A percentile compares a stretch with the other conserved stretches of the same genome.
These are phyloP conservation scores for Naganishia antarctica DNA, from an alignment of 768 basidiomycete species.

Conservation along the genomic window DNA sequence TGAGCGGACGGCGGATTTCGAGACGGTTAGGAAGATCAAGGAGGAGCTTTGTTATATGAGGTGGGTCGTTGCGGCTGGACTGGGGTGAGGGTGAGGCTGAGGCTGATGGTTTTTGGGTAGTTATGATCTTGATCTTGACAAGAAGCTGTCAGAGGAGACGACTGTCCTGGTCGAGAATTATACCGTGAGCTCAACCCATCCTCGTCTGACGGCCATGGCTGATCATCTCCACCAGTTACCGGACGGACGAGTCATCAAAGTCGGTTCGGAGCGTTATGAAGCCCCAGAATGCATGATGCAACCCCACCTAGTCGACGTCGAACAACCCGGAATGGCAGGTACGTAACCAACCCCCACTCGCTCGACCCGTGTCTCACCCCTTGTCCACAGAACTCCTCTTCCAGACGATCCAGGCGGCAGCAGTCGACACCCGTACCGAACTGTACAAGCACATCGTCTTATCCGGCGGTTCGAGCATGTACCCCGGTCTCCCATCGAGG, in stretches of 20 bases:
- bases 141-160: conserved; percentile 87
- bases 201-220: not conserved
- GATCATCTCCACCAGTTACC: conserved; percentile 60
- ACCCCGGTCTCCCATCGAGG: conserved; percentile 91
- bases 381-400: conserved; percentile 76
- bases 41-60: conserved; percentile 98
- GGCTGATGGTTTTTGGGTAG: conserved; percentile 50
- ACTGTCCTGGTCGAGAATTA: conserved; percentile 94
- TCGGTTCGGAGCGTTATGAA: conserved; percentile 96
- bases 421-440: conserved; percentile 81
- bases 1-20: conserved; percentile 98
- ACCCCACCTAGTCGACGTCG: conserved; percentile 91
- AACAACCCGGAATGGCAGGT: conserved; percentile 95
- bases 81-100: not conserved
- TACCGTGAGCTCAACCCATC: conserved; percentile 60
- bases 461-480: conserved; percentile 97
- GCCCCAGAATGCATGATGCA: conserved; percentile 99
- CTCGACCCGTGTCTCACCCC: not conserved
- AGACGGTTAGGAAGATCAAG: conserved; percentile 97
- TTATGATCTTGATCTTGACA: conserved; percentile 95
- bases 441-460: conserved; percentile 97
- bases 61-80: conserved; percentile 51
- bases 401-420: conserved; percentile 86
- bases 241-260: conserved; percentile 93
- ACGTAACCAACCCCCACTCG: conserved; percentile 34